Conservation (phyloP, 805 yeast species). For the Yamadazyma laniorum region DNA sequence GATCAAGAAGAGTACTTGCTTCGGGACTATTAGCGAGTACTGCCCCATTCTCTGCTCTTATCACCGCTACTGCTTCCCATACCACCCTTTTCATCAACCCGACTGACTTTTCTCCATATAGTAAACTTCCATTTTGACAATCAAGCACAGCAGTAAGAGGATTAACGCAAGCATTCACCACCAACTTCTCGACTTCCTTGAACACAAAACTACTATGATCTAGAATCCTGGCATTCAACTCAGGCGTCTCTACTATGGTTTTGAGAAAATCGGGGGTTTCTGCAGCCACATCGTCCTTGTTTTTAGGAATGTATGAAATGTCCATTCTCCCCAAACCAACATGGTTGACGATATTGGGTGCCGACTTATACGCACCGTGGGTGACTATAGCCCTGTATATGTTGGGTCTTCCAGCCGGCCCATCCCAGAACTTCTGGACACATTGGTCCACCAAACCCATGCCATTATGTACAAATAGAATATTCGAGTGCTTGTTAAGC, state of each 20-base stretch:
- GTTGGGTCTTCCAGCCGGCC: slow-evolving; percentile 45
- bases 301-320: slow-evolving; percentile 39
- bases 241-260: not conserved
- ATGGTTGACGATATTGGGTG: slow-evolving; percentile 42
- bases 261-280: slow-evolving; percentile 4
- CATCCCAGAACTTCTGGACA: slow-evolving; percentile 53
- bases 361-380: slow-evolving; percentile 71
- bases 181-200: slow-evolving; percentile 57
- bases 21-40: slow-evolving; percentile 27
- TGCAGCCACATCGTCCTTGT: slow-evolving; percentile 16
- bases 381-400: slow-evolving; percentile 74
- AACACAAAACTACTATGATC: slow-evolving; percentile 4
- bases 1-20: slow-evolving; percentile 28
- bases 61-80: slow-evolving; percentile 43
- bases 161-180: slow-evolving; percentile 80
- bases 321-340: slow-evolving; percentile 63
- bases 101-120: slow-evolving; percentile 34
- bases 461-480: slow-evolving; percentile 81
- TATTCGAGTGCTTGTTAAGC: slow-evolving; percentile 50
- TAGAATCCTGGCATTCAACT: slow-evolving; percentile 3
- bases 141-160: slow-evolving; percentile 77
- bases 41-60: slow-evolving; percentile 29
- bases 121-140: slow-evolving; percentile 74
- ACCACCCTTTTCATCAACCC: slow-evolving; percentile 42
- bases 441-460: slow-evolving; percentile 67